Conservation (phyloP, 805 yeast genomes). For the Debaryomyces tyrocola region DNA sequence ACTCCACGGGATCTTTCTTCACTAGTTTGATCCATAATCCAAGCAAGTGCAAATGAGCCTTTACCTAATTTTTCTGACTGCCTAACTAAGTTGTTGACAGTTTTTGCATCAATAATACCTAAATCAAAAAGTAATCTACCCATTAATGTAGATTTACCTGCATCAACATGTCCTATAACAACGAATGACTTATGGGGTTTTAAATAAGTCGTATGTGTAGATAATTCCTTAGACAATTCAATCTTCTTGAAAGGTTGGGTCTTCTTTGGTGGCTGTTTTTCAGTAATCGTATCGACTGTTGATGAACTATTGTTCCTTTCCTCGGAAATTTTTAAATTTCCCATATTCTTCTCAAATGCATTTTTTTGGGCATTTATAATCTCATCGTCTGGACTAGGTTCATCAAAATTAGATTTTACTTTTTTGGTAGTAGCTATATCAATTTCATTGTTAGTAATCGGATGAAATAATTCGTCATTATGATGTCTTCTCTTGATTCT, state of each 20-base stretch:
- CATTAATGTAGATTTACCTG: constrained; percentile 80
- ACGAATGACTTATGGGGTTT: constrained; percentile 70
- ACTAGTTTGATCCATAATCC: constrained; percentile 80
- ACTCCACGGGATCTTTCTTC: constrained; percentile 79
- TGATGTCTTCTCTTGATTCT: constrained; percentile 22
- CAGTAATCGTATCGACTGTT: constrained; percentile 2
- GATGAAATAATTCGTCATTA: constrained; percentile 21
- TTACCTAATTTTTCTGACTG: constrained; percentile 72
- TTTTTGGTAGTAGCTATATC: constrained; percentile 33
- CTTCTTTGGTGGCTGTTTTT: constrained; percentile 15
- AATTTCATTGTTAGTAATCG: constrained; percentile 43
- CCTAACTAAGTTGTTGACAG: constrained; percentile 59
- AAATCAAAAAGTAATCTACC: constrained; percentile 69
- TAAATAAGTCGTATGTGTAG: constrained; percentile 24
- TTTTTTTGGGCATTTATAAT: constrained; percentile 57
- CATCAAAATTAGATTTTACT: constrained; percentile 53
- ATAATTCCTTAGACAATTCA: constrained; percentile 41
- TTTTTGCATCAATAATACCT: constrained; percentile 64
- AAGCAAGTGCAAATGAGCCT: constrained; percentile 78
- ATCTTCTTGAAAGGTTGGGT: constrained; percentile 46
- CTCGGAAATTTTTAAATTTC: constrained; percentile 23
- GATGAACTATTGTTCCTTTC: constrained; percentile 1
- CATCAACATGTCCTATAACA: constrained; percentile 84
- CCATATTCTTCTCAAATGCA: constrained; percentile 35
- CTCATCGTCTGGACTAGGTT: constrained; percentile 84